These are phyloP conservation scores for Gynostemma pentaphyllum DNA, from an alignment of 306 rosid genomes.

Conservation along the genomic window DNA sequence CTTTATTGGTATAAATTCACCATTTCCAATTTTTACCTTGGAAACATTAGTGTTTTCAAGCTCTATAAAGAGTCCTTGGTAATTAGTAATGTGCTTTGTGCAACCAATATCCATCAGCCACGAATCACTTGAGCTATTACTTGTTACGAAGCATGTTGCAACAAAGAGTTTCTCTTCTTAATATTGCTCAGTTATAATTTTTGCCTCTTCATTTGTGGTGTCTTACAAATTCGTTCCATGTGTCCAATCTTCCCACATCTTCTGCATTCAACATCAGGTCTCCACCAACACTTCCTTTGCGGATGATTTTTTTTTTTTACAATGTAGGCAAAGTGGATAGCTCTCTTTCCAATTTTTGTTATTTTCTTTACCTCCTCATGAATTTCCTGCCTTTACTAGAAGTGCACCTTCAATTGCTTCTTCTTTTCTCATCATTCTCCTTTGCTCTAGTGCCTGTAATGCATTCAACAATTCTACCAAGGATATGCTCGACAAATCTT, in stretches of 20 bases:
- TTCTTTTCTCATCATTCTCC: neutral
- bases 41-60: neutral
- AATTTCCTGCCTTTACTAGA: neutral
- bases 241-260: neutral
- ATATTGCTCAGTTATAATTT: neutral
- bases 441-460: neutral
- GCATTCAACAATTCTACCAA: neutral
- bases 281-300: neutral
- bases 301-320: slow-evolving; percentile 1
- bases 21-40: neutral
- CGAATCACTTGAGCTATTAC: neutral
- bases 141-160: neutral
- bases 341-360: neutral
- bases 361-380: neutral
- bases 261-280: neutral
- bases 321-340: neutral
- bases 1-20: neutral
- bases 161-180: neutral
- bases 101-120: neutral
- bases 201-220: neutral
- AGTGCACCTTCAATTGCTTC: neutral
- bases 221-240: neutral
- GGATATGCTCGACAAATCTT: neutral
- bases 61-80: neutral
- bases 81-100: neutral